phyloP scores from a whole-genome alignment of 805 yeast genomes.

The Phaffomyces opuntiae region DNA sequence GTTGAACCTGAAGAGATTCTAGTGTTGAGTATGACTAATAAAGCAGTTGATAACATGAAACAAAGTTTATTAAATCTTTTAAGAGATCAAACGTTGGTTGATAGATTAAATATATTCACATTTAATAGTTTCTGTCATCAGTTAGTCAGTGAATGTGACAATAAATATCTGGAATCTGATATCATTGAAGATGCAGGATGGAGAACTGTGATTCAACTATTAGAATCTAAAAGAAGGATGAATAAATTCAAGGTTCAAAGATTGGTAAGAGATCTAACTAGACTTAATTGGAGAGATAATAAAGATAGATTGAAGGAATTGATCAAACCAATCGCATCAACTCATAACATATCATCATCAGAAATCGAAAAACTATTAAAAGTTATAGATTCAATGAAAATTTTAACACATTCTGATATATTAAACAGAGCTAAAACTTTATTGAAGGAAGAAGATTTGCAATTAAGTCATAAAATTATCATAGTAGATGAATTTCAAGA shows the following conservation, averaged over 20 bases:
- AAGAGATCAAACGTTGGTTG: slow-evolving; percentile 31
- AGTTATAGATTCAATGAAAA: slow-evolving; percentile 10
- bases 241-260: slow-evolving; percentile 8
- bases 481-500: slow-evolving; percentile 76
- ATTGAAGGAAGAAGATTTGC: slow-evolving; percentile 19
- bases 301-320: background rate
- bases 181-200: slow-evolving; percentile 52
- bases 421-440: slow-evolving; percentile 27
- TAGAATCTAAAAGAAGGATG: slow-evolving; percentile 13
- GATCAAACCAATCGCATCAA: background rate
- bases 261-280: background rate
- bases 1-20: slow-evolving; percentile 48
- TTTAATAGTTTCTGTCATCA: slow-evolving; percentile 58
- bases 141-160: slow-evolving; percentile 33
- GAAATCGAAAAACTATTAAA: slow-evolving; percentile 3
- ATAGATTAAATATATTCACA: slow-evolving; percentile 36
- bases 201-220: slow-evolving; percentile 34
- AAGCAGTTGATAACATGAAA: slow-evolving; percentile 48
- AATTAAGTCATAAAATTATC: slow-evolving; percentile 30
- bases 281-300: background rate
- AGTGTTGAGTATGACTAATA: slow-evolving; percentile 61
- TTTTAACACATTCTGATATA: slow-evolving; percentile 19
- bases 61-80: slow-evolving; percentile 25
- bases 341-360: background rate
- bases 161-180: slow-evolving; percentile 21